A percentile compares a stretch with the other conserved stretches of the same genome.
phyloP scores from a whole-genome alignment of 2,329 filamentous ascomycete species.

The Gnomoniopsis smithogilvyi region DNA sequence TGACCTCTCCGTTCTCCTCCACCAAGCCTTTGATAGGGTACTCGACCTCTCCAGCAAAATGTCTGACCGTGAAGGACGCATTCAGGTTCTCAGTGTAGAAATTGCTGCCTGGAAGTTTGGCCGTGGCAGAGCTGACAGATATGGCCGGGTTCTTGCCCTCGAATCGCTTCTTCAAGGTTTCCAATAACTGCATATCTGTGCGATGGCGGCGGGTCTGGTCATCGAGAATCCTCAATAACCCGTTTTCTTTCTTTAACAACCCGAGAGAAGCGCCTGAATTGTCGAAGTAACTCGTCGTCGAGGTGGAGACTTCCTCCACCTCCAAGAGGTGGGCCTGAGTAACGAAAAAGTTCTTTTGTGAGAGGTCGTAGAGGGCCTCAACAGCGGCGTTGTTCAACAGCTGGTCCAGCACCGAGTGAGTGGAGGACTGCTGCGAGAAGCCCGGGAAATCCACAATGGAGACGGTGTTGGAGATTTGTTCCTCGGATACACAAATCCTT shows the following conservation, averaged over 20 bases:
- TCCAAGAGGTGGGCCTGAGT: constrained; percentile 90
- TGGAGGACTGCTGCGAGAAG: constrained; percentile 80
- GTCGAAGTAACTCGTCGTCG: constrained; percentile 95
- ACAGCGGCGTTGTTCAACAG: constrained; percentile 91
- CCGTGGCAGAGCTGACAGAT: constrained; percentile 68
- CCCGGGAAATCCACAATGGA: constrained; percentile 96
- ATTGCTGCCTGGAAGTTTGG: constrained; percentile 81
- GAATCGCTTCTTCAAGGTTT: constrained; percentile 88
- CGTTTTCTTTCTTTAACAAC: constrained; percentile 87
- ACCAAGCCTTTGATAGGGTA: constrained; percentile 84
- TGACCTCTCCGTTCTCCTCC: constrained; percentile 94
- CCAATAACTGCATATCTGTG: constrained; percentile 84
- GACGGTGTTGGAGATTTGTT: constrained; percentile 87
- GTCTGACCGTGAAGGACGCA: constrained; percentile 83
- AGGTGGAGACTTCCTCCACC: constrained; percentile 85
- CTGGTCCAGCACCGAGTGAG: constrained; percentile 84
- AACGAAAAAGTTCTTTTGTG: constrained; percentile 94
- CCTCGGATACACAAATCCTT: constrained; percentile 80
- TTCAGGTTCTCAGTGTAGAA: constrained; percentile 80
- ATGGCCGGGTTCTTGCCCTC: constrained; percentile 93
- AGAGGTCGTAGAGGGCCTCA: constrained; percentile 89
- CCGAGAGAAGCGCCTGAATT: constrained; percentile 93
- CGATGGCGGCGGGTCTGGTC: constrained; percentile 90
- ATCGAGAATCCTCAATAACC: constrained; percentile 88
- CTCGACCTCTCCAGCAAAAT: constrained; percentile 95